These are phyloP conservation scores for Aquilaria malaccensis DNA, from an alignment of 345 rosid species.

Conservation along the genomic window DNA sequence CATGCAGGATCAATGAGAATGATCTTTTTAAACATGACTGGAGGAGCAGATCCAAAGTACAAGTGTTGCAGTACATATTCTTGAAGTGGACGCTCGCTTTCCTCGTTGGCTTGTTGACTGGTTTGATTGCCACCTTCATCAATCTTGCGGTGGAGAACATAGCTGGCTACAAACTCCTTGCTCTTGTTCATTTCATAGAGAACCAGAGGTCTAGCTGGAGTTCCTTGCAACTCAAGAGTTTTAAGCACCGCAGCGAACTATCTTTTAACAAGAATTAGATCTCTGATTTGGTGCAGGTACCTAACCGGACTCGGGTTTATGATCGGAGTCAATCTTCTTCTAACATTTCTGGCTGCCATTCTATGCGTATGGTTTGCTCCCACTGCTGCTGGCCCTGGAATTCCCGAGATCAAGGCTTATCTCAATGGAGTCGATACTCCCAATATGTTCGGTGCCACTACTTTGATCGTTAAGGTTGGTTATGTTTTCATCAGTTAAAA, in stretches of 20 bases:
- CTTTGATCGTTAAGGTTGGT: constrained; percentile 78
- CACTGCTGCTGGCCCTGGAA: constrained; percentile 95
- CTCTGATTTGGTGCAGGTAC: constrained; percentile 40
- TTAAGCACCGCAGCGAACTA: too few species aligned
- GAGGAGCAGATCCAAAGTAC: constrained; percentile 81
- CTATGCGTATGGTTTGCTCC: constrained; percentile 86
- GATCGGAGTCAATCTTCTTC: constrained; percentile 50
- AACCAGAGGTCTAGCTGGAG: constrained; percentile 41
- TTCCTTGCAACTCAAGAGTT: not conserved
- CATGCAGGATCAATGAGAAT: constrained; percentile 79
- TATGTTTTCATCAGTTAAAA: not conserved
- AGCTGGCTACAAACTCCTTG: constrained; percentile 85
- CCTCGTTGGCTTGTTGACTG: constrained; percentile 80
- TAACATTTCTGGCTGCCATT: constrained; percentile 57
- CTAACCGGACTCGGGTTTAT: constrained; percentile 44
- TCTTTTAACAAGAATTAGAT: not conserved
- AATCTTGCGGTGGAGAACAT: constrained; percentile 88
- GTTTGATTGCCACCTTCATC: constrained; percentile 75
- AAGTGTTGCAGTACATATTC: constrained; percentile 78
- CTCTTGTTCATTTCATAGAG: constrained; percentile 48
- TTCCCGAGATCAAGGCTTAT: constrained; percentile 95
- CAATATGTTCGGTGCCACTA: constrained; percentile 73
- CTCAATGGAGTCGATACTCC: constrained; percentile 95
- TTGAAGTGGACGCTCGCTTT: constrained; percentile 75
- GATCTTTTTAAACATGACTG: constrained; percentile 95